A percentile compares a stretch with the other conserved stretches of the same genome.
Evolutionary conservation across 129 eudicot species (phyloP).

Genomic region (Pseudognaphalium luteoalbum): DNA sequence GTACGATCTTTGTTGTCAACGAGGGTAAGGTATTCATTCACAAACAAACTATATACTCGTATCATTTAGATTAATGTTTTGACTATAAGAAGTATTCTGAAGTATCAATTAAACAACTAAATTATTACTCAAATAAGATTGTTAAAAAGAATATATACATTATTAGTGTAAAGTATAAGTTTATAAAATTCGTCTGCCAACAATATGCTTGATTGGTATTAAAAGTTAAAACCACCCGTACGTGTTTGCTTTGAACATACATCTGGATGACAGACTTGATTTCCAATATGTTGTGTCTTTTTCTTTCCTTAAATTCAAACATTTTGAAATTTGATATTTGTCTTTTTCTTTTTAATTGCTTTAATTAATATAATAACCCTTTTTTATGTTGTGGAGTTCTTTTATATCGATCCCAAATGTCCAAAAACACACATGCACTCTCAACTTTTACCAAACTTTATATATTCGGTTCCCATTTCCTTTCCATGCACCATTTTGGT

Average conservation of each 20-base stretch:
- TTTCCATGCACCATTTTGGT: background rate
- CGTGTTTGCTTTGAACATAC: background rate
- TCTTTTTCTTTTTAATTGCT: background rate
- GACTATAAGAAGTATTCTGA: too few relatives aligned
- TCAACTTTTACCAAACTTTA: constrained; percentile 20
- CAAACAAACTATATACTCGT: too few relatives aligned
- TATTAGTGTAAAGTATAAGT: too few relatives aligned
- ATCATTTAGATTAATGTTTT: too few relatives aligned
- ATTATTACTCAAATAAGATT: too few relatives aligned
- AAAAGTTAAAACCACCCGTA: background rate
- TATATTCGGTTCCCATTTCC: background rate
- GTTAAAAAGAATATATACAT: too few relatives aligned
- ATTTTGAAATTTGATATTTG: constrained; percentile 19
- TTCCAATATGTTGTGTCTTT: constrained; percentile 8
- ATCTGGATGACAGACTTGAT: constrained; percentile 23
- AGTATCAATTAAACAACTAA: too few relatives aligned
- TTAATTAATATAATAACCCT: background rate
- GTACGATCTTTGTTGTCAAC: too few relatives aligned
- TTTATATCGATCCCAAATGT: background rate
- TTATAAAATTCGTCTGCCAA: background rate
- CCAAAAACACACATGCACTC: constrained; percentile 3
- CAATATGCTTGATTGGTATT: constrained; percentile 9
- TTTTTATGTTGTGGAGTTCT: background rate
- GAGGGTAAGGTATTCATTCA: too few relatives aligned
- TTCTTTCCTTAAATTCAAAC: constrained; percentile 34